Conservation (phyloP, 305 asterid genomes). For the Nicotiana rustica region DNA sequence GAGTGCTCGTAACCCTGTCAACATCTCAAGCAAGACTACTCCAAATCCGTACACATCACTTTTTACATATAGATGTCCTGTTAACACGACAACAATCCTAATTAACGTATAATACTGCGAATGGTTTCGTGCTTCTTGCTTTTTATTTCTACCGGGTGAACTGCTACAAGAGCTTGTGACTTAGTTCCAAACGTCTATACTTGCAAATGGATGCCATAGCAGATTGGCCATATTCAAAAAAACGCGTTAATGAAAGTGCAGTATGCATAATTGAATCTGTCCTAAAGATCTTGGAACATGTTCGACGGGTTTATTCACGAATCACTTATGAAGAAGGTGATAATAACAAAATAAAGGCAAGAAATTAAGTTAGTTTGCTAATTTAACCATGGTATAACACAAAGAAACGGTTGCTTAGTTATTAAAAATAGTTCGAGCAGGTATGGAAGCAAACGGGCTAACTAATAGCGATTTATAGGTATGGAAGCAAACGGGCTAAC, state of each 20-base stretch:
- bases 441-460: too few species aligned
- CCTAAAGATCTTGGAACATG: not conserved
- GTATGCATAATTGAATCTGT: not conserved
- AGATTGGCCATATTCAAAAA: not conserved
- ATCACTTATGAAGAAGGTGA: not conserved
- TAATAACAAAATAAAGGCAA: not conserved
- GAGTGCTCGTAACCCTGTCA: constrained; percentile 54
- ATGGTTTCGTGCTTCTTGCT: not conserved
- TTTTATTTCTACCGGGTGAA: not conserved
- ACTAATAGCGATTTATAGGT: too few species aligned
- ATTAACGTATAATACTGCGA: constrained; percentile 4
- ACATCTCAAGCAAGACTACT: constrained; percentile 54
- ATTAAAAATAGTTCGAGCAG: too few species aligned
- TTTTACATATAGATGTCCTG: constrained; percentile 57
- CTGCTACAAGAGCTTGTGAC: not conserved
- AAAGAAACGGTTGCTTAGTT: too few species aligned
- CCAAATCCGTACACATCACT: constrained; percentile 62
- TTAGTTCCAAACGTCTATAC: not conserved
- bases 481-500: too few species aligned
- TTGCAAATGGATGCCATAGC: not conserved
- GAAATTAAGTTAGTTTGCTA: not conserved
- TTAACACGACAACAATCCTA: not conserved
- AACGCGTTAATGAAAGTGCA: not conserved
- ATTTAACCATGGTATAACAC: not conserved
- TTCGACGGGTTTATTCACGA: not conserved